Percentiles rank a stretch among this genome's conserved stretches.
Conservation (phyloP, 2,329 filamentous ascomycete species). For the Elsinoe perseae region DNA sequence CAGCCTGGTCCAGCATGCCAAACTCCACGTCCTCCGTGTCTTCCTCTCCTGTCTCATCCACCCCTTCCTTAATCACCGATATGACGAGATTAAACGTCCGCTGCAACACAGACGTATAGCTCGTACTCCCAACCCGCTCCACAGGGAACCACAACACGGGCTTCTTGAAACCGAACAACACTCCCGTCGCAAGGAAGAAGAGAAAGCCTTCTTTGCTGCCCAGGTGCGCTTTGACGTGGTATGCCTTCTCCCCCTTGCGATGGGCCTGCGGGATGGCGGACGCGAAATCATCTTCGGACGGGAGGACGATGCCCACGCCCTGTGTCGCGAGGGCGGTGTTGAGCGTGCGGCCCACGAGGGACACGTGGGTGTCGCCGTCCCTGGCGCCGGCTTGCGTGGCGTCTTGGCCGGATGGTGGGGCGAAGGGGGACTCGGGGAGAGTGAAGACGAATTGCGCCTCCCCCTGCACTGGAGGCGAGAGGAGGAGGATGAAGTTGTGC, state of each 20-base stretch:
- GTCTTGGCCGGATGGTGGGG: constrained; percentile 26
- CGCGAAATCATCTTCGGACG: constrained; percentile 50
- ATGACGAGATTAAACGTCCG: constrained; percentile 60
- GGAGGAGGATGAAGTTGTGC: constrained; percentile 55
- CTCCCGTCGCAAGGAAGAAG: constrained; percentile 54
- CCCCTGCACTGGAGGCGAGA: constrained; percentile 22
- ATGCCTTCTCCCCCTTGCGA: constrained; percentile 55
- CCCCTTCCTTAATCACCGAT: constrained; percentile 24
- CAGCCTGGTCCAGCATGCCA: constrained; percentile 57
- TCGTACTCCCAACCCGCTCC: constrained; percentile 50
- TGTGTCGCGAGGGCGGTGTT: constrained; percentile 41
- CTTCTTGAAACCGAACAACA: constrained; percentile 60
- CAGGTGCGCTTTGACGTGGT: constrained; percentile 55
- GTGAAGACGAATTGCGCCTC: constrained; percentile 50
- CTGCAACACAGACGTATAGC: constrained; percentile 57
- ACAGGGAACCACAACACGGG: constrained; percentile 57
- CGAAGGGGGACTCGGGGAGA: constrained; percentile 47
- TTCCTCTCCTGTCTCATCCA: constrained; percentile 13
- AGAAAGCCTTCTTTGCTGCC: constrained; percentile 62
- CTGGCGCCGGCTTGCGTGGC: constrained; percentile 15
- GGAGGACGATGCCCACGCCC: constrained; percentile 45
- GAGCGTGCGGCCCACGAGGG: constrained; percentile 38
- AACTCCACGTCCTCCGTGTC: constrained; percentile 53
- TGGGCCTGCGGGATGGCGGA: constrained; percentile 54
- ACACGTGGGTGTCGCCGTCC: constrained; percentile 41